A percentile compares a stretch with the other conserved stretches of the same genome.
These are phyloP conservation scores for Phyllosticta citribraziliensis DNA, from an alignment of 2,329 filamentous ascomycete species.

Conservation along the genomic window DNA sequence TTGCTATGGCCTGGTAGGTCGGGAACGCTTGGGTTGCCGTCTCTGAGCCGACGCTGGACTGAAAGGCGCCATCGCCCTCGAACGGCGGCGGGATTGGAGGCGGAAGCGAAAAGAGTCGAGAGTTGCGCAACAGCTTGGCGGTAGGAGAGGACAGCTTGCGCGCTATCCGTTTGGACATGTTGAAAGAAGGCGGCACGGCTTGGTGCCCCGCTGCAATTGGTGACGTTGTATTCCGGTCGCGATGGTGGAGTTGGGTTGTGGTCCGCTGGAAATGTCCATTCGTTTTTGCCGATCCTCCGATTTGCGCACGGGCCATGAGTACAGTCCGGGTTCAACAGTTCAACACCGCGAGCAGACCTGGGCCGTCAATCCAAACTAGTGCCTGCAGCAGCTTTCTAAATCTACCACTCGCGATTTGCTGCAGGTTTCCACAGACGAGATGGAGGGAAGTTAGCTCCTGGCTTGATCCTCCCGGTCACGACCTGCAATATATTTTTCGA, in stretches of 20 bases:
- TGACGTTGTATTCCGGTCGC: not conserved
- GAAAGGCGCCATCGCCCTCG: slow-evolving; percentile 38
- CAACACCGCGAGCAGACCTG: no score
- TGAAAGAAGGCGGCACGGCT: not conserved
- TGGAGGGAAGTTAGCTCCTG: no score
- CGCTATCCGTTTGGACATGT: slow-evolving; percentile 18
- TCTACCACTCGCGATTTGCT: no score
- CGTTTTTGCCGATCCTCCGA: not conserved
- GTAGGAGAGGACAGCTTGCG: slow-evolving; percentile 44
- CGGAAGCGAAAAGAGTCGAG: slow-evolving; percentile 82
- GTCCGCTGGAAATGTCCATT: not conserved
- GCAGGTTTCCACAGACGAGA: no score
- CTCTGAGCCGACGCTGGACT: slow-evolving; percentile 44
- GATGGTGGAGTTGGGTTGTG: not conserved
- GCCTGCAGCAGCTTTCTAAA: no score
- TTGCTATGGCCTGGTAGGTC: slow-evolving; percentile 73
- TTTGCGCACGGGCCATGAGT: not conserved
- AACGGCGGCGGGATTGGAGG: slow-evolving; percentile 53
- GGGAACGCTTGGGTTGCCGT: slow-evolving; percentile 69
- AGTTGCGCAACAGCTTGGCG: slow-evolving; percentile 66
- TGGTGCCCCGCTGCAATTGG: not conserved
- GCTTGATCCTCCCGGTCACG: no score
- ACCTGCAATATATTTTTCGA: no score
- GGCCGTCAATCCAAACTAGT: no score
- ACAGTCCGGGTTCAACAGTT: not conserved